These are phyloP conservation scores for Pleurotus platypus DNA, from an alignment of 768 basidiomycete genomes.

Conservation along the genomic window DNA sequence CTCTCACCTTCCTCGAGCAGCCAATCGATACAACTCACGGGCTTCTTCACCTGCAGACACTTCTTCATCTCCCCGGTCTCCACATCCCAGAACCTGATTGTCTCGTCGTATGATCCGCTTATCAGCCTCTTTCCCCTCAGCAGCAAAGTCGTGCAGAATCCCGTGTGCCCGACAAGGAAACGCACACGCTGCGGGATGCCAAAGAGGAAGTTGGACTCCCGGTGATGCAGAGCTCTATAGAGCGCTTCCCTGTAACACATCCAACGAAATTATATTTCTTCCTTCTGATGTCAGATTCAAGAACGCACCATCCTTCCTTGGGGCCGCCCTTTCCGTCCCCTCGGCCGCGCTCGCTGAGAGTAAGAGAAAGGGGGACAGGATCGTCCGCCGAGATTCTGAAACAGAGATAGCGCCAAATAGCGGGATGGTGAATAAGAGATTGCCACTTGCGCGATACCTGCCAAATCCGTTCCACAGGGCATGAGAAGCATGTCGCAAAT, in stretches of 20 bases:
- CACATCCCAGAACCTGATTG: conserved; percentile 91
- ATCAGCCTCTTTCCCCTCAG: conserved; percentile 78
- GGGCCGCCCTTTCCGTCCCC: conserved; percentile 5
- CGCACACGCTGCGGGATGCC: conserved; percentile 73
- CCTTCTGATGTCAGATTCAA: neutral
- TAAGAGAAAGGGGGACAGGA: conserved; percentile 61
- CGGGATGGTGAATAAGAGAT: conserved; percentile 52
- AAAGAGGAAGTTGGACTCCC: conserved; percentile 79
- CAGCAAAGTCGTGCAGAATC: conserved; percentile 81
- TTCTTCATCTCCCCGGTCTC: conserved; percentile 60
- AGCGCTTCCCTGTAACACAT: conserved; percentile 43
- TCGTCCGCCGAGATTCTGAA: conserved; percentile 69
- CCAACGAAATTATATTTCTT: neutral
- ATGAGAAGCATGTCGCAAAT: conserved; percentile 18
- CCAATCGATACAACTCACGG: conserved; percentile 88
- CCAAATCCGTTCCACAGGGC: neutral
- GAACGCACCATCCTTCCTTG: conserved; percentile 63
- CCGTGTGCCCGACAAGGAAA: conserved; percentile 82
- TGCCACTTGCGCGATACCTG: conserved; percentile 47
- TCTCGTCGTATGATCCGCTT: conserved; percentile 89
- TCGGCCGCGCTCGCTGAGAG: conserved; percentile 26
- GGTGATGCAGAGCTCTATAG: conserved; percentile 79
- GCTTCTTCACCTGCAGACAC: conserved; percentile 81
- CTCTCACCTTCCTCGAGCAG: conserved; percentile 69
- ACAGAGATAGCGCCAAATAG: conserved; percentile 77